Evolutionary conservation across 176 grass and related monocot species (phyloP).

Genomic region (Avena atlantica): DNA sequence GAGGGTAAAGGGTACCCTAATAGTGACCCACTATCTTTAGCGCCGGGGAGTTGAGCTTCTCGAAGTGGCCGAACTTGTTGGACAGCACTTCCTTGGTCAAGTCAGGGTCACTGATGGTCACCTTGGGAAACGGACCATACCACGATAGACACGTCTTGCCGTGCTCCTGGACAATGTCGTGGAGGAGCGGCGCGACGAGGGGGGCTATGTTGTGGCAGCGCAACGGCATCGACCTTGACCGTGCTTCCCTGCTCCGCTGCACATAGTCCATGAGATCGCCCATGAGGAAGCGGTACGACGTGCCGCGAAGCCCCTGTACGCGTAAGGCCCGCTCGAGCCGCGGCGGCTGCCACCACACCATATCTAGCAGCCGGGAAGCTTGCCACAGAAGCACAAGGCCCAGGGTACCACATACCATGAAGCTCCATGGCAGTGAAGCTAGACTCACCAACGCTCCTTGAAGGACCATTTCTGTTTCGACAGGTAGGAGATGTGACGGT

Average conservation of each 20-base stretch:
- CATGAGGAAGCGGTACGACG: background rate
- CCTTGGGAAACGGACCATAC: background rate
- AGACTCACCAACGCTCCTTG: background rate
- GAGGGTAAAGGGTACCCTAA: too few species aligned
- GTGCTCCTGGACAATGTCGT: slow-evolving; percentile 10
- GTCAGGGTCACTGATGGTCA: background rate
- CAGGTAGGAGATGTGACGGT: background rate
- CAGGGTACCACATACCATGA: background rate
- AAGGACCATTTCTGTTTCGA: background rate
- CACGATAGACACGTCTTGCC: background rate
- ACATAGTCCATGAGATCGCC: background rate
- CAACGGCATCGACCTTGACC: background rate
- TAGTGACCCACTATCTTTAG: too few species aligned
- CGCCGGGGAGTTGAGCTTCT: slow-evolving; percentile 32
- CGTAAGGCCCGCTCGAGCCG: background rate
- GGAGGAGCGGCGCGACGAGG: background rate
- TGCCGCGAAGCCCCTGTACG: background rate
- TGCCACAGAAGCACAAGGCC: slow-evolving; percentile 13
- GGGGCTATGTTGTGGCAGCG: background rate
- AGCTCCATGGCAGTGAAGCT: slow-evolving; percentile 15
- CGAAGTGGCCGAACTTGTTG: slow-evolving; percentile 57
- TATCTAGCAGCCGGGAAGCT: background rate
- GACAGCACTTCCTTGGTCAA: slow-evolving; percentile 45
- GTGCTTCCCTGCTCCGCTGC: background rate
- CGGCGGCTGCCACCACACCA: background rate